Evolutionary conservation across 345 rosid species (phyloP).

Genomic region (Zanthoxylum bungeanum): DNA sequence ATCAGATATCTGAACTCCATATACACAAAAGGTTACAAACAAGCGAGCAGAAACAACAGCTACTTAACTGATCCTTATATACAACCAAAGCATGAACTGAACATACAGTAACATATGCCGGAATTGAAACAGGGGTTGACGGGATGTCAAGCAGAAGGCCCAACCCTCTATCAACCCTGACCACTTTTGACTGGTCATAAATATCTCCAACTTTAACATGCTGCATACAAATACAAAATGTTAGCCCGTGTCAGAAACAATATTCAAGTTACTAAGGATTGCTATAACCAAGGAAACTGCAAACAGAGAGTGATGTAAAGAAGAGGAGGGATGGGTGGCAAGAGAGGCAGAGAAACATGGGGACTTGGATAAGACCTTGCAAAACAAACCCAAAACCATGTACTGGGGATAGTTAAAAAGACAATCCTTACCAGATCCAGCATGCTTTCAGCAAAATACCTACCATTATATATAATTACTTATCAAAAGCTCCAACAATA

Average conservation of each 20-base stretch:
- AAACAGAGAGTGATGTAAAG: not conserved
- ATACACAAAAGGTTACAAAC: conserved; percentile 14
- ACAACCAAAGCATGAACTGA: not conserved
- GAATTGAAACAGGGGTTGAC: conserved; percentile 53
- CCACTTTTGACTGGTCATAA: conserved; percentile 75
- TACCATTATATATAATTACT: not conserved
- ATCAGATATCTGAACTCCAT: conserved; percentile 61
- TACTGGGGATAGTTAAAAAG: not conserved
- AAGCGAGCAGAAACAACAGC: conserved; percentile 8
- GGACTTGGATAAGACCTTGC: not conserved
- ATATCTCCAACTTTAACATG: conserved; percentile 67
- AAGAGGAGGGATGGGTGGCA: not conserved
- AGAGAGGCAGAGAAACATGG: not conserved
- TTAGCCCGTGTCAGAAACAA: not conserved
- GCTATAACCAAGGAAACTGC: not conserved
- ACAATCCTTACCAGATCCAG: not conserved
- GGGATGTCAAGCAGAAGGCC: conserved; percentile 94
- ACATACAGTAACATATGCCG: conserved; percentile 86
- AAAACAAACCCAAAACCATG: not conserved
- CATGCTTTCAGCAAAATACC: not conserved
- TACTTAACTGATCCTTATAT: conserved; percentile 7
- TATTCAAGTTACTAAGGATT: conserved; percentile 1
- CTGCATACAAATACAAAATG: conserved; percentile 44
- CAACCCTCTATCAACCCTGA: conserved; percentile 74
- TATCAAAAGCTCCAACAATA: not conserved